Evolutionary conservation across 345 rosid species (phyloP).

Genomic region (Pugionium cornutum): DNA sequence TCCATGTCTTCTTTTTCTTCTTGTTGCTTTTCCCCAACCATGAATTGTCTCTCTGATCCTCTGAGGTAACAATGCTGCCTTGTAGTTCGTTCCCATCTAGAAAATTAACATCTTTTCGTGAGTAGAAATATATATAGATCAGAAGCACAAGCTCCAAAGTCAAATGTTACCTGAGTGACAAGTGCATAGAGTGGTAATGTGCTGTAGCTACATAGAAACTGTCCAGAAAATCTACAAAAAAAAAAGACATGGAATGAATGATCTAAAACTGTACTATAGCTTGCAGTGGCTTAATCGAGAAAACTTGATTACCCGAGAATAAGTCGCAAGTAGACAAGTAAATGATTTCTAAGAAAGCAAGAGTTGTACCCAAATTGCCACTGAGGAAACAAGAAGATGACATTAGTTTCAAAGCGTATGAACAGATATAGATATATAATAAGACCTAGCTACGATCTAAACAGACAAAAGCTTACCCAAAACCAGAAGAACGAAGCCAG

Average conservation of each 20-base stretch:
- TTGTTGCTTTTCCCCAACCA: constrained; percentile 91
- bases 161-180: constrained; percentile 72
- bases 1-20: constrained; percentile 74
- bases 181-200: constrained; percentile 92
- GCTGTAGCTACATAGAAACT: constrained; percentile 95
- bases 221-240: constrained; percentile 71
- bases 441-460: too few relatives aligned
- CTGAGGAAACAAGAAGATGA: constrained; percentile 42
- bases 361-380: constrained; percentile 97
- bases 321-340: constrained; percentile 73
- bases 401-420: too few relatives aligned
- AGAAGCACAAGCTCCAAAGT: background rate
- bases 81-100: constrained; percentile 97
- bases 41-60: constrained; percentile 88
- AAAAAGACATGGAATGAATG: background rate
- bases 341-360: constrained; percentile 77
- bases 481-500: constrained; percentile 97
- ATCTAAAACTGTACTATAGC: too few relatives aligned
- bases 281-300: too few relatives aligned
- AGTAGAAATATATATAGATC: background rate
- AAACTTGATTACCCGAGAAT: constrained; percentile 62
- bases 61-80: constrained; percentile 86
- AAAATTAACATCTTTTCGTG: background rate
- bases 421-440: too few relatives aligned
- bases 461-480: constrained; percentile 57